Conservation (phyloP, 2,329 filamentous ascomycete species). For the Thermomyces lanuginosus region DNA sequence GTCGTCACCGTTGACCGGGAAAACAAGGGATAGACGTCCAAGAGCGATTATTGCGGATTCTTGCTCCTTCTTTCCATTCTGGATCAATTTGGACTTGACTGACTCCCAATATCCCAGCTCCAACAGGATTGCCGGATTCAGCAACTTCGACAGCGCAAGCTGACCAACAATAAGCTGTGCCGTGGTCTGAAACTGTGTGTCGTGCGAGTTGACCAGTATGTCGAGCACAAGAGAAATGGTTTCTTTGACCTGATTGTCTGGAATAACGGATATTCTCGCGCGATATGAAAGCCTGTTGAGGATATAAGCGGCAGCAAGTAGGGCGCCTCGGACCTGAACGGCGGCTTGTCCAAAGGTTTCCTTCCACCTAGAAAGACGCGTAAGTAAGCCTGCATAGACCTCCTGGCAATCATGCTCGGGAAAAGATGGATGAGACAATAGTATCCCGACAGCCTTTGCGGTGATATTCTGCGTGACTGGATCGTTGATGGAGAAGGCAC, state of each 20-base stretch:
- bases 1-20: constrained; percentile 17
- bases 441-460: constrained; percentile 57
- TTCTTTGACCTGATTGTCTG: constrained; percentile 24
- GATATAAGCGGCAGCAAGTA: constrained; percentile 43
- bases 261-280: constrained; percentile 14
- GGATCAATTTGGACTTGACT: constrained; percentile 46
- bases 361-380: constrained; percentile 36
- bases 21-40: constrained; percentile 53
- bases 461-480: constrained; percentile 49
- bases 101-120: constrained; percentile 20
- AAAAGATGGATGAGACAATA: constrained; percentile 47
- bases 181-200: constrained; percentile 41
- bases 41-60: constrained; percentile 69
- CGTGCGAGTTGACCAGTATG: constrained; percentile 38
- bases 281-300: constrained; percentile 42
- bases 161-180: constrained; percentile 44
- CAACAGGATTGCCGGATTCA: constrained; percentile 22
- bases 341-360: constrained; percentile 43
- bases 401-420: constrained; percentile 26
- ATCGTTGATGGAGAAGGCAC: constrained; percentile 52
- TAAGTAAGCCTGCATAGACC: constrained; percentile 32
- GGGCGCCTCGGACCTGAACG: constrained; percentile 43
- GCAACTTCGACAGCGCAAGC: constrained; percentile 41
- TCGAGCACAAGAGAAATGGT: constrained; percentile 32
- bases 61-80: constrained; percentile 60